Conservation (phyloP, 352 stramenopile genomes). For the Pythium guiyangense region DNA sequence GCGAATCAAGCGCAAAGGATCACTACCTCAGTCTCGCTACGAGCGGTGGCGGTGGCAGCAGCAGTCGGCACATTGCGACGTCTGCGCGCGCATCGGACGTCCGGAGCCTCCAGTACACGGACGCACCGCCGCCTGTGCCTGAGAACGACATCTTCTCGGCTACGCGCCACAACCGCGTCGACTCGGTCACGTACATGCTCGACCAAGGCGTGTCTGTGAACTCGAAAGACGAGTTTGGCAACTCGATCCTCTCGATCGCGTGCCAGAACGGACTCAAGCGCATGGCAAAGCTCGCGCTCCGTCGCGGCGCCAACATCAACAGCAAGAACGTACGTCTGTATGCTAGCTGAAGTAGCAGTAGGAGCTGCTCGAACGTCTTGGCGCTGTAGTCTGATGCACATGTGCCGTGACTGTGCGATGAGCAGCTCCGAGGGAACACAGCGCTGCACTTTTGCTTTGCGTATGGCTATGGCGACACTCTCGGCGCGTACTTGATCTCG, state of each 20-base stretch:
- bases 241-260: conserved; percentile 83
- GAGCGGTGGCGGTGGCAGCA: not conserved
- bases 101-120: conserved; percentile 6
- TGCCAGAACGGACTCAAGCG: conserved; percentile 91
- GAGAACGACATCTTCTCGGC: conserved; percentile 88
- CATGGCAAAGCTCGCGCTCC: conserved; percentile 82
- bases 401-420: not conserved
- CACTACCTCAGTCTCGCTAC: conserved; percentile 30
- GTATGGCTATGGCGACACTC: conserved; percentile 83
- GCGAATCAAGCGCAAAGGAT: conserved; percentile 1
- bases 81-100: not conserved
- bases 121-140: conserved; percentile 16
- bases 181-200: conserved; percentile 83
- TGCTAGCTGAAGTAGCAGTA: not conserved
- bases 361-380: not conserved
- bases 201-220: conserved; percentile 82
- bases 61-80: not conserved
- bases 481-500: conserved; percentile 85
- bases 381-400: not conserved
- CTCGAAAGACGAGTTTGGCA: conserved; percentile 69
- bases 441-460: conserved; percentile 89
- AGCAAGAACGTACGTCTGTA: conserved; percentile 54
- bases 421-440: conserved; percentile 78
- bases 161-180: conserved; percentile 75
- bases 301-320: conserved; percentile 86